phyloP scores from a whole-genome alignment of 2,329 filamentous ascomycete species.

The Aspergillus pseudoglaucus region DNA sequence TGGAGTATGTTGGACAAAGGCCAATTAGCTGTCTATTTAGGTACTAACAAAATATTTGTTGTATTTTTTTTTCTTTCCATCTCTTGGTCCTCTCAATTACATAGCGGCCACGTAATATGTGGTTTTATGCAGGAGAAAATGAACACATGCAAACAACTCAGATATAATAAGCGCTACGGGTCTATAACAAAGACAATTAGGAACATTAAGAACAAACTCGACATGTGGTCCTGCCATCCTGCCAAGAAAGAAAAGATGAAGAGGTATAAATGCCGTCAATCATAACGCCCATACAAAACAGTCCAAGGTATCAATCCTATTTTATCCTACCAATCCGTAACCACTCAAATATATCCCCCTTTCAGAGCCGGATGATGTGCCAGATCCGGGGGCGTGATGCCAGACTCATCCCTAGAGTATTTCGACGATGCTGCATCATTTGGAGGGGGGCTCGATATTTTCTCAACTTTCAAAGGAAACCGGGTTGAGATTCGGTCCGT shows the following conservation, averaged over 20 bases:
- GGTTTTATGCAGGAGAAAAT: too few relatives aligned
- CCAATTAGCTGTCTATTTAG: too few relatives aligned
- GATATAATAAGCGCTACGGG: too few relatives aligned
- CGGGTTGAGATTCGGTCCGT: slow-evolving; percentile 26
- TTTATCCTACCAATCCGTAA: slow-evolving; percentile 1
- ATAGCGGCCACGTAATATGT: too few relatives aligned
- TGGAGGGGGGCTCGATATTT: slow-evolving; percentile 48
- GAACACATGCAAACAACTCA: too few relatives aligned
- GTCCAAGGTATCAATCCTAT: background rate
- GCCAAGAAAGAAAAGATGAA: background rate
- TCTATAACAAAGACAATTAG: too few relatives aligned
- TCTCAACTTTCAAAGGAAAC: slow-evolving; percentile 50
- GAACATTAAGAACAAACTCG: too few relatives aligned
- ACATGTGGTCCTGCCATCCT: too few relatives aligned
- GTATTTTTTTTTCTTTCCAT: too few relatives aligned
- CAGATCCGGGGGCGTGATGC: slow-evolving; percentile 48
- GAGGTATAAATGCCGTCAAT: background rate
- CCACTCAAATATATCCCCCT: slow-evolving; percentile 17
- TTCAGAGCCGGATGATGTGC: slow-evolving; percentile 49
- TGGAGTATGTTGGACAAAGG: too few relatives aligned
- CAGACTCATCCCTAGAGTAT: slow-evolving; percentile 30
- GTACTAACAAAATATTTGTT: too few relatives aligned
- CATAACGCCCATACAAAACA: background rate
- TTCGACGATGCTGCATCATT: slow-evolving; percentile 35
- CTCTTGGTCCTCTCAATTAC: too few relatives aligned